These are phyloP conservation scores for Sphaerulina vaccinii DNA, from an alignment of 2,329 filamentous ascomycete species.

Conservation along the genomic window DNA sequence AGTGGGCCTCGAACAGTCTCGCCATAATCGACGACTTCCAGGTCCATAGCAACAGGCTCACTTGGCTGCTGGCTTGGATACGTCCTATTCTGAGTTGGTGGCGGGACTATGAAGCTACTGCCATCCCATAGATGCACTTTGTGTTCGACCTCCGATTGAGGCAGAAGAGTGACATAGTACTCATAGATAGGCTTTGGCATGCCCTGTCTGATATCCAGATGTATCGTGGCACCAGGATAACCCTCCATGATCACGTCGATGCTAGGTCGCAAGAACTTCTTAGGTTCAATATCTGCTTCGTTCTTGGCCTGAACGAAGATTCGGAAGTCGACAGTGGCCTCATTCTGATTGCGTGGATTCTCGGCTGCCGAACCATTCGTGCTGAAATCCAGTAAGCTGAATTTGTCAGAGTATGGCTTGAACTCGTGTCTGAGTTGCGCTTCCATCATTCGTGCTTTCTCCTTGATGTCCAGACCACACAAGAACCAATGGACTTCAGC, in stretches of 20 bases:
- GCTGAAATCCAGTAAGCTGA: conserved; percentile 41
- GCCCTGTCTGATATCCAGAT: conserved; percentile 41
- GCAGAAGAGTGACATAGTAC: conserved; percentile 43
- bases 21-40: conserved; percentile 31
- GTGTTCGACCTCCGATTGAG: conserved; percentile 33
- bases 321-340: conserved; percentile 51
- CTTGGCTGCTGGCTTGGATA: conserved; percentile 40
- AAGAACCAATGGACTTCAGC: conserved; percentile 49
- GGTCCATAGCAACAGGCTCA: conserved; percentile 22
- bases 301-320: conserved; percentile 39
- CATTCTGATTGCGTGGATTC: conserved; percentile 44
- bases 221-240: conserved; percentile 36
- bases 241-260: conserved; percentile 47
- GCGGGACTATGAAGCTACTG: conserved; percentile 34
- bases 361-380: conserved; percentile 47
- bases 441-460: conserved; percentile 50
- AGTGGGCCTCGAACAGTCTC: conserved; percentile 39
- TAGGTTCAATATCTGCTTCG: conserved; percentile 30
- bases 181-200: conserved; percentile 43
- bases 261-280: conserved; percentile 39
- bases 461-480: conserved; percentile 46
- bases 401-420: conserved; percentile 38
- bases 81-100: conserved; percentile 34
- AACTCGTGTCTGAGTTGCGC: conserved; percentile 44
- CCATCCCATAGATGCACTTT: conserved; percentile 34